Conservation (phyloP, 1,284 basidiomycete species). For the Austroboletus niveus region DNA sequence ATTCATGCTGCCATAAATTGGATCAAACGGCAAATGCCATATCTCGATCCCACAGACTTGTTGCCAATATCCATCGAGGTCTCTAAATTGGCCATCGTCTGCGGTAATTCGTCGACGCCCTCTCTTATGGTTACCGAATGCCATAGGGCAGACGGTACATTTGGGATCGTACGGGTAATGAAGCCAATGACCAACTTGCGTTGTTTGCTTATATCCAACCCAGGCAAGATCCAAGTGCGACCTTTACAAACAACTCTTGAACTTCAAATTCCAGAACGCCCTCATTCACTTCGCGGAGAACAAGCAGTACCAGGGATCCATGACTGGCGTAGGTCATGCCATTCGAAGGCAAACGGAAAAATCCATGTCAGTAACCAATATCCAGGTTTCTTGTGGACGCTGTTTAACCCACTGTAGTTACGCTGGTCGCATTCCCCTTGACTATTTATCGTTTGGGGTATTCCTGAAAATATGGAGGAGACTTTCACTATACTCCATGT, state of each 20-base stretch:
- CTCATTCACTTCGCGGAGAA: slow-evolving; percentile 75
- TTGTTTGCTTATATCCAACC: slow-evolving; percentile 6
- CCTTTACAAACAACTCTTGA: slow-evolving; percentile 75
- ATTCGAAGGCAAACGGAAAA: slow-evolving; percentile 57
- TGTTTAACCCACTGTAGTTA: slow-evolving; percentile 23
- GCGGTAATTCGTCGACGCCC: slow-evolving; percentile 83
- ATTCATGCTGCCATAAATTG: slow-evolving; percentile 47
- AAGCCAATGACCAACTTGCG: slow-evolving; percentile 1
- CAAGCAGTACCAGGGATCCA: slow-evolving; percentile 65
- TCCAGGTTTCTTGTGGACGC: not conserved
- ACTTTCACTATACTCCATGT: slow-evolving; percentile 47
- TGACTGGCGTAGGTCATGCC: slow-evolving; percentile 63
- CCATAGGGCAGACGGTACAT: slow-evolving; percentile 67
- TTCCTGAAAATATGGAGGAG: slow-evolving; percentile 34
- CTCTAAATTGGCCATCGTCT: slow-evolving; percentile 72
- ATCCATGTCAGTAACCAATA: slow-evolving; percentile 42
- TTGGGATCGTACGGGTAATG: slow-evolving; percentile 70
- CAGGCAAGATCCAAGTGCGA: slow-evolving; percentile 80
- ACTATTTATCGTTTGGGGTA: slow-evolving; percentile 29
- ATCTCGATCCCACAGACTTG: slow-evolving; percentile 73
- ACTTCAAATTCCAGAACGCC: slow-evolving; percentile 66
- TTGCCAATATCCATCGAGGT: slow-evolving; percentile 78
- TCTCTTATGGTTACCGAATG: slow-evolving; percentile 81
- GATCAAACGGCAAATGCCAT: slow-evolving; percentile 61
- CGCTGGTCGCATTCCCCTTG: slow-evolving; percentile 28